These are phyloP conservation scores for Euphorbia celastroides DNA, from an alignment of 441 rosid species.

Conservation along the genomic window DNA sequence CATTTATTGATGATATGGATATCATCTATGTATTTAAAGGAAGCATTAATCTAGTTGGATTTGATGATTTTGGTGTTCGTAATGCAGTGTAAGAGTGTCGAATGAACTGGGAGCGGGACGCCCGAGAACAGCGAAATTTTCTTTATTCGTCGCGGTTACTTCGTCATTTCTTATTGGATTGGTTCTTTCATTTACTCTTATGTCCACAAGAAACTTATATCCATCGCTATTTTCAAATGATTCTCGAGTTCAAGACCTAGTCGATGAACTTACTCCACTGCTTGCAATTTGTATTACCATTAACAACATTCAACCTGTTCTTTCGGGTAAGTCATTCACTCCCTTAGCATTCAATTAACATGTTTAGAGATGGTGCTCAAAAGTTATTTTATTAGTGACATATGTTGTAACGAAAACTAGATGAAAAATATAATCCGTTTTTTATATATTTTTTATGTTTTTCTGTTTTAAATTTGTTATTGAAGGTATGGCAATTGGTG, in stretches of 20 bases:
- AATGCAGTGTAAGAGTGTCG: slow-evolving; percentile 65
- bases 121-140: slow-evolving; percentile 59
- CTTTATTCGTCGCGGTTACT: slow-evolving; percentile 56
- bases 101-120: slow-evolving; percentile 75
- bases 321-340: slow-evolving; percentile 44
- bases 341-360: neutral
- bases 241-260: slow-evolving; percentile 37
- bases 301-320: slow-evolving; percentile 60
- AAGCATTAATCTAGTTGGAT: too few relatives aligned
- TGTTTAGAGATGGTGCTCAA: neutral
- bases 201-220: slow-evolving; percentile 33
- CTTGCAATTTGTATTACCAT: slow-evolving; percentile 49
- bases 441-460: too few relatives aligned
- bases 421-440: too few relatives aligned
- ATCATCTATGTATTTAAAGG: too few relatives aligned
- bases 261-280: slow-evolving; percentile 56
- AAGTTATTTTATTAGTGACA: neutral
- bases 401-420: too few relatives aligned
- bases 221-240: slow-evolving; percentile 49
- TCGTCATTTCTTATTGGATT: slow-evolving; percentile 43
- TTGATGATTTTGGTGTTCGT: neutral
- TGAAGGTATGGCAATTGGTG: slow-evolving; percentile 59
- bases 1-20: too few relatives aligned
- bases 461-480: too few relatives aligned
- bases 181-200: slow-evolving; percentile 26